Evolutionary conservation across 495 filamentous ascomycete genomes (phyloP).

Genomic region (Choiromyces venosus): DNA sequence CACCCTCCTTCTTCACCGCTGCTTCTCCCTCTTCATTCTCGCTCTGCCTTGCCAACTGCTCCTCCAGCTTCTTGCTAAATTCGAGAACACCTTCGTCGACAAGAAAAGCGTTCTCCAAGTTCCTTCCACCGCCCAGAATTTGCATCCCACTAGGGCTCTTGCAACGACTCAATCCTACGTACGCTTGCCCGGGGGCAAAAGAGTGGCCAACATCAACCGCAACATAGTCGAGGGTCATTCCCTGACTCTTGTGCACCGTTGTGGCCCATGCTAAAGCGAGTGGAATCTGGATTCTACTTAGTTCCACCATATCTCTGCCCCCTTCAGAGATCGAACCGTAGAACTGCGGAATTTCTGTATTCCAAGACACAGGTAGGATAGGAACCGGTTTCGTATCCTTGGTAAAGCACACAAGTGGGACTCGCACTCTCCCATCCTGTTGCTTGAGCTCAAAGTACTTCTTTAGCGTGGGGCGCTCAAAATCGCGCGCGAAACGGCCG

Average conservation of each 20-base stretch:
- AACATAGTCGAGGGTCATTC: conserved; percentile 47
- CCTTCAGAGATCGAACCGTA: conserved; percentile 3
- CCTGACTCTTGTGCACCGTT: conserved; percentile 50
- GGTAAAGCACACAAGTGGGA: conserved; percentile 44
- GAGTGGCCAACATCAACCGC: conserved; percentile 43
- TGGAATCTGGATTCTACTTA: conserved; percentile 48
- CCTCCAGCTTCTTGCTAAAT: conserved; percentile 7
- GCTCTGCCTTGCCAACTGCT: background rate
- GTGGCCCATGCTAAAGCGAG: conserved; percentile 48
- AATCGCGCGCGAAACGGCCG: background rate
- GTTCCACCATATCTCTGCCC: conserved; percentile 9
- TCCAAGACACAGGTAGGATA: conserved; percentile 23
- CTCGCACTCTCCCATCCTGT: background rate
- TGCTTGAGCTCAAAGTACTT: background rate
- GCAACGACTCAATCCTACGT: conserved; percentile 47
- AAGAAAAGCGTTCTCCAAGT: conserved; percentile 10
- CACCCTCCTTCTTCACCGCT: background rate
- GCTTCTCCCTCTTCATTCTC: background rate
- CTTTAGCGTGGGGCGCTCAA: background rate
- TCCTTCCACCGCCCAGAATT: conserved; percentile 34
- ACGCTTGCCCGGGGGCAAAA: conserved; percentile 47
- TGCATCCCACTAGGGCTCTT: conserved; percentile 44
- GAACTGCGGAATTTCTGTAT: conserved; percentile 7
- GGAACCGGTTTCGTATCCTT: conserved; percentile 21
- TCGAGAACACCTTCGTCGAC: conserved; percentile 23